These are phyloP conservation scores for Naumovozyma baii DNA, from an alignment of 805 yeast genomes.

Conservation along the genomic window DNA sequence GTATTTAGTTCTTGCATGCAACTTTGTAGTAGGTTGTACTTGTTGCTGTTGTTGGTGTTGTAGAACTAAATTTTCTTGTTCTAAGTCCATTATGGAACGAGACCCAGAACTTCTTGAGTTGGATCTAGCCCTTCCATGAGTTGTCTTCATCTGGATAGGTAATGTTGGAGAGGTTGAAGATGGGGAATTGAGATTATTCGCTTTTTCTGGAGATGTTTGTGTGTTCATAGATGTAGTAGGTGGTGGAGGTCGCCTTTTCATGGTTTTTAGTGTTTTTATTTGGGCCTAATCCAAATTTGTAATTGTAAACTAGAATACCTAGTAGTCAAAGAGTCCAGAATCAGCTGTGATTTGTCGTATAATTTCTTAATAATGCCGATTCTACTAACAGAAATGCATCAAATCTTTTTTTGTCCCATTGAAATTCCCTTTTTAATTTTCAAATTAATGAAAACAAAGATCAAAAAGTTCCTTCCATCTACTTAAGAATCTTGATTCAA, in stretches of 20 bases:
- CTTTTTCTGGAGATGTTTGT: neutral
- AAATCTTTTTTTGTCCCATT: no score
- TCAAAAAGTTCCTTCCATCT: neutral
- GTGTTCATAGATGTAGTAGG: neutral
- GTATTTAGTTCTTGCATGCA: constrained; percentile 21
- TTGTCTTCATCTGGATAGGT: neutral
- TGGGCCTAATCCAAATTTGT: no score
- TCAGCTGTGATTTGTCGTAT: no score
- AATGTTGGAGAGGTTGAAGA: neutral
- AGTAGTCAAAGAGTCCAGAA: no score
- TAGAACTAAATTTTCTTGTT: constrained; percentile 1
- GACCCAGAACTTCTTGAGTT: constrained; percentile 25
- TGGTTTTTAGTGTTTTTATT: neutral
- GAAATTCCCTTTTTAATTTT: neutral
- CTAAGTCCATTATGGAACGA: constrained; percentile 6
- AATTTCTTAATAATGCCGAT: no score
- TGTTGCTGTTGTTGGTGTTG: neutral
- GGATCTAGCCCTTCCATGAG: constrained; percentile 19
- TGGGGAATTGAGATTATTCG: no score
- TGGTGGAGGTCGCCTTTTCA: constrained; percentile 1
- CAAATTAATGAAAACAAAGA: neutral
- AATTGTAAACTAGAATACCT: no score
- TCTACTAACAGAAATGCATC: no score
- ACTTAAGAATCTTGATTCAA: no score
- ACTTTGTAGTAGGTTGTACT: neutral